These are phyloP conservation scores for Bisporella sp. DNA, from an alignment of 2,329 filamentous ascomycete species.

Conservation along the genomic window DNA sequence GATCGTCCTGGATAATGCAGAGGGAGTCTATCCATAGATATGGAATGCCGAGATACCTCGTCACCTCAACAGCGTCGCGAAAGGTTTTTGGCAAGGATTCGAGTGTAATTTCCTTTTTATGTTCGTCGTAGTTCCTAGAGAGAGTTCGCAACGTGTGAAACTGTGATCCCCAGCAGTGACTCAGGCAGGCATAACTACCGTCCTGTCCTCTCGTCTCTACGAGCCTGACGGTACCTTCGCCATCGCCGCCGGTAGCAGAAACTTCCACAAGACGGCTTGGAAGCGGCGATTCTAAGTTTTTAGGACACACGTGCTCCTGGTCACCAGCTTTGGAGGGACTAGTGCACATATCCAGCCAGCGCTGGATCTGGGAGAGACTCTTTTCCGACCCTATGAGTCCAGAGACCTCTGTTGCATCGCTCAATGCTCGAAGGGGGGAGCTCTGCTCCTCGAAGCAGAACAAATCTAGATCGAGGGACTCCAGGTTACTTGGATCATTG, in stretches of 20 bases:
- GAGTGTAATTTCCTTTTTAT: background rate
- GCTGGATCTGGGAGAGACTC: too few relatives aligned
- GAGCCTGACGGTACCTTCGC: background rate
- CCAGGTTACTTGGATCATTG: too few relatives aligned
- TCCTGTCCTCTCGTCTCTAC: background rate
- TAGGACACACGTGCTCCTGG: background rate
- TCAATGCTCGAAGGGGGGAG: too few relatives aligned
- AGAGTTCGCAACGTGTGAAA: background rate
- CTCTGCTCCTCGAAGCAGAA: too few relatives aligned
- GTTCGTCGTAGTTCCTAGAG: background rate
- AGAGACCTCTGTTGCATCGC: too few relatives aligned
- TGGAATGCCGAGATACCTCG: conserved; percentile 7
- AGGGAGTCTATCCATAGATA: conserved; percentile 17
- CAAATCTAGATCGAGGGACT: too few relatives aligned
- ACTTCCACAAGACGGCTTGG: background rate
- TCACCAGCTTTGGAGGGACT: too few relatives aligned
- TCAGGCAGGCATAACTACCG: background rate
- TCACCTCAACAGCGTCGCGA: conserved; percentile 12
- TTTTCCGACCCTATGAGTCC: too few relatives aligned
- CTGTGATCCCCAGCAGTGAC: background rate
- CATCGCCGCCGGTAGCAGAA: too few relatives aligned
- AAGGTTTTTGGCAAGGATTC: conserved; percentile 5
- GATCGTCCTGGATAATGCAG: conserved; percentile 13
- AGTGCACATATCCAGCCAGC: too few relatives aligned
- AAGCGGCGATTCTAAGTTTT: background rate